A percentile compares a stretch with the other conserved stretches of the same genome.
These are phyloP conservation scores for Juglanconis sp. DNA, from an alignment of 2,329 filamentous ascomycete species.

Conservation along the genomic window DNA sequence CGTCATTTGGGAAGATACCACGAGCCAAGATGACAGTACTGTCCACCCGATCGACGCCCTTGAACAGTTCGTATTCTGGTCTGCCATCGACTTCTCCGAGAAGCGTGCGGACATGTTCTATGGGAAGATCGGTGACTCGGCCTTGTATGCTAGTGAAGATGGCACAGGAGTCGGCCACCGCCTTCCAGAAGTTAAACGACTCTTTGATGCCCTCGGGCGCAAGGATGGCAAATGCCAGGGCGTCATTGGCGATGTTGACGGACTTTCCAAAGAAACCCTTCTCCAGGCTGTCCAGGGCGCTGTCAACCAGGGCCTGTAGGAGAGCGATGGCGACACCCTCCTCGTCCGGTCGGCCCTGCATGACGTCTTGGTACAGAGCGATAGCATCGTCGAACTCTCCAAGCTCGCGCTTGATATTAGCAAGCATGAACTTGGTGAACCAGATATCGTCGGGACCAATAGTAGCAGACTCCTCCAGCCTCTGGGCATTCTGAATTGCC, in stretches of 20 bases:
- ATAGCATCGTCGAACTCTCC: constrained; percentile 87
- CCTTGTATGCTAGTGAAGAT: constrained; percentile 78
- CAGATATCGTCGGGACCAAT: constrained; percentile 67
- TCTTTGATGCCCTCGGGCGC: constrained; percentile 60
- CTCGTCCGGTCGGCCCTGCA: constrained; percentile 66
- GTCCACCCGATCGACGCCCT: constrained; percentile 65
- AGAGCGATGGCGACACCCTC: constrained; percentile 85
- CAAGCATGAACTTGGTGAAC: constrained; percentile 97
- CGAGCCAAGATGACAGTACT: constrained; percentile 43
- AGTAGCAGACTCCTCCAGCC: constrained; percentile 56
- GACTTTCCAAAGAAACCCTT: constrained; percentile 86
- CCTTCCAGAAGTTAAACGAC: constrained; percentile 95
- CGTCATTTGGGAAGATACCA: constrained; percentile 43
- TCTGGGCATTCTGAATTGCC: constrained; percentile 81
- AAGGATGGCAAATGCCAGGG: constrained; percentile 63
- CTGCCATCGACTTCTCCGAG: constrained; percentile 52
- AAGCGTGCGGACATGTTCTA: constrained; percentile 53
- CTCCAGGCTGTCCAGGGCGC: constrained; percentile 71
- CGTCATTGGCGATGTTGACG: constrained; percentile 64
- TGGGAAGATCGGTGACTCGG: constrained; percentile 61
- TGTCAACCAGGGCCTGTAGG: constrained; percentile 84
- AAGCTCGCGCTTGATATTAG: constrained; percentile 88
- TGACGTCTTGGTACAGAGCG: constrained; percentile 69
- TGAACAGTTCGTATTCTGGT: constrained; percentile 57
- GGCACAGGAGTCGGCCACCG: constrained; percentile 81